A percentile compares a stretch with the other conserved stretches of the same genome.
Evolutionary conservation across 2,329 filamentous ascomycete species (phyloP).

Genomic region (Phaeosphaeria sp.): DNA sequence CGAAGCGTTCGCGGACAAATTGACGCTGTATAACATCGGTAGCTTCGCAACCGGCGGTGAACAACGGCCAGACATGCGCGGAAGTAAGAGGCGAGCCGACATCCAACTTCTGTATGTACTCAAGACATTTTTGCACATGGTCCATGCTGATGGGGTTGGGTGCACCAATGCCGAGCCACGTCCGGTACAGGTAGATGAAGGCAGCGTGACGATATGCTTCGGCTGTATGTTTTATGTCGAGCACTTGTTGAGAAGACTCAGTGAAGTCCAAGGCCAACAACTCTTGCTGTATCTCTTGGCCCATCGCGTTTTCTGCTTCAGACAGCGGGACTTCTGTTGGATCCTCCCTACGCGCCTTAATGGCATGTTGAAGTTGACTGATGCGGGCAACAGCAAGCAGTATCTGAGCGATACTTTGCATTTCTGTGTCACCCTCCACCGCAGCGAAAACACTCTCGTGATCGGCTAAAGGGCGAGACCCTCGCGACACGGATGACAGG

Average conservation of each 20-base stretch:
- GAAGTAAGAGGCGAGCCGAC: constrained; percentile 31
- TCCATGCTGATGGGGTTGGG: constrained; percentile 38
- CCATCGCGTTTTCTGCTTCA: constrained; percentile 24
- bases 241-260: neutral
- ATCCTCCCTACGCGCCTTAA: constrained; percentile 17
- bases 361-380: constrained; percentile 30
- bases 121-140: constrained; percentile 34
- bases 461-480: constrained; percentile 30
- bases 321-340: constrained; percentile 12
- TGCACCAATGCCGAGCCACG: constrained; percentile 39
- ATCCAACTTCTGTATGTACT: constrained; percentile 20
- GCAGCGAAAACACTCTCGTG: constrained; percentile 28
- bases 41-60: constrained; percentile 40
- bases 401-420: constrained; percentile 33
- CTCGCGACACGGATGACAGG: constrained; percentile 36
- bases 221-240: constrained; percentile 31
- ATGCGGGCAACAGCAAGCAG: constrained; percentile 35
- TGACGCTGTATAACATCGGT: constrained; percentile 25
- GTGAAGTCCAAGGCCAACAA: constrained; percentile 25
- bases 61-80: constrained; percentile 42
- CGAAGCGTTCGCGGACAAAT: constrained; percentile 35
- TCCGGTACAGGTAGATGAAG: constrained; percentile 43
- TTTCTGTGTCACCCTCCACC: constrained; percentile 29
- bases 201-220: constrained; percentile 41
- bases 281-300: constrained; percentile 24